Evolutionary conservation across 495 filamentous ascomycete genomes (phyloP).

Genomic region (Tetracladium marchalianum): DNA sequence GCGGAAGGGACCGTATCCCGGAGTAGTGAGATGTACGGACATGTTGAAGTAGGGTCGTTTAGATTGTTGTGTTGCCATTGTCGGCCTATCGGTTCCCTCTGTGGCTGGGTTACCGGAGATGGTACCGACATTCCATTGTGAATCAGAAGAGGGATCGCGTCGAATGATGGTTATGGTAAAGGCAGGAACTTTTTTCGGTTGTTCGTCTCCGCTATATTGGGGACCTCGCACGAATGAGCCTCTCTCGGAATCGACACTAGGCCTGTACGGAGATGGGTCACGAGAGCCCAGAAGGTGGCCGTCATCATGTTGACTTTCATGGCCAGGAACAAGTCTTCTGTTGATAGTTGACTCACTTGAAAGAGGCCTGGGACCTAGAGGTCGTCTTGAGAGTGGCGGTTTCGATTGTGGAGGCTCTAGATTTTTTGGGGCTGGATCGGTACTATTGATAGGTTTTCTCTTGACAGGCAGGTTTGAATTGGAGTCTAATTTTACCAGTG

Average conservation of each 20-base stretch:
- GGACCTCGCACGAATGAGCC: too few species aligned
- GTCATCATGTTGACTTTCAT: slow-evolving; percentile 1
- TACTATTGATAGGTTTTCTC: slow-evolving; percentile 2
- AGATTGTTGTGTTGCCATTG: not conserved
- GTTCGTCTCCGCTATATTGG: not conserved
- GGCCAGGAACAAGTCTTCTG: slow-evolving; percentile 8
- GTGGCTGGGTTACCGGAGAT: slow-evolving; percentile 38
- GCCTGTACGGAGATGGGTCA: too few species aligned
- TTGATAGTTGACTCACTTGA: not conserved
- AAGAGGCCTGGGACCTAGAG: slow-evolving; percentile 16
- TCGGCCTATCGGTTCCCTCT: not conserved
- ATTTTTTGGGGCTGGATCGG: not conserved
- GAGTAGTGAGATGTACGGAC: slow-evolving; percentile 28
- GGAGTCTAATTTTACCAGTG: not conserved
- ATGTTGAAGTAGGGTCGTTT: slow-evolving; percentile 20
- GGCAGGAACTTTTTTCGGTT: not conserved
- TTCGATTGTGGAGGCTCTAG: not conserved
- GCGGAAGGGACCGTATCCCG: slow-evolving; percentile 17
- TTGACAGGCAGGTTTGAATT: not conserved
- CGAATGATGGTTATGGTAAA: slow-evolving; percentile 80
- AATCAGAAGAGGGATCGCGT: slow-evolving; percentile 66
- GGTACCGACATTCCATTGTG: slow-evolving; percentile 83
- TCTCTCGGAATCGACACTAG: too few species aligned
- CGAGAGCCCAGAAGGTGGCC: too few species aligned
- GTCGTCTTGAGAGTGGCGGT: slow-evolving; percentile 3